Evolutionary conservation across 805 yeast genomes (phyloP).

Genomic region (Candida qinlingensis): DNA sequence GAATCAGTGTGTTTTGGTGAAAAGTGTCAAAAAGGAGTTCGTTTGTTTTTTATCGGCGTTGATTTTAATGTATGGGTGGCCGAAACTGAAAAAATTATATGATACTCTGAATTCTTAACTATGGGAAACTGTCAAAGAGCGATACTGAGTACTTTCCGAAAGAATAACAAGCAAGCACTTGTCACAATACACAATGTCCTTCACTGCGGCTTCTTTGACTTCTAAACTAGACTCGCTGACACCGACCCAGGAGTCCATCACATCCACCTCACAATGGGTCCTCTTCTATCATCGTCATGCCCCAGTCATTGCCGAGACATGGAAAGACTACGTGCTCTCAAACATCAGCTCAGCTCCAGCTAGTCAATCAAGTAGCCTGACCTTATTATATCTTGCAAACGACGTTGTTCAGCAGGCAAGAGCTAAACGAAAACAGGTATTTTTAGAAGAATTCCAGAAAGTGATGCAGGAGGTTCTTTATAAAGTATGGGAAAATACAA

Average conservation of each 20-base stretch:
- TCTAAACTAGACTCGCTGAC: conserved; percentile 42
- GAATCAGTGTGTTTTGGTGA: neutral
- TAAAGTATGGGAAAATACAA: conserved; percentile 18
- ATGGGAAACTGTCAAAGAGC: neutral
- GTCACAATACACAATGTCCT: conserved; percentile 32
- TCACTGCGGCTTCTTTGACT: conserved; percentile 43
- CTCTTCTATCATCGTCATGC: conserved; percentile 62
- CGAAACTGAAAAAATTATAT: too few species aligned
- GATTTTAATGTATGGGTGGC: neutral
- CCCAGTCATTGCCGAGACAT: conserved; percentile 42
- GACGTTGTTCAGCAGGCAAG: conserved; percentile 79
- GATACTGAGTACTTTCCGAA: too few species aligned
- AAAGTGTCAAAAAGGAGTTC: neutral
- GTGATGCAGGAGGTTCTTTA: conserved; percentile 40
- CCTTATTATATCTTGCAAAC: conserved; percentile 66
- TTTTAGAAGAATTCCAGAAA: conserved; percentile 50
- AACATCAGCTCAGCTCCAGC: conserved; percentile 11
- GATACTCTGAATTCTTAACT: neutral
- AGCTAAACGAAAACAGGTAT: conserved; percentile 53
- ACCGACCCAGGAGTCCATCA: conserved; percentile 69
- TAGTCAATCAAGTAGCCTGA: conserved; percentile 38
- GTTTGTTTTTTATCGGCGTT: neutral
- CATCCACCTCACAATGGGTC: conserved; percentile 69
- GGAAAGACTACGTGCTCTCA: conserved; percentile 39
- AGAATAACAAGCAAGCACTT: neutral